Evolutionary conservation across 257 asterid genomes (phyloP), one percentile per base, ranked within the genome.

Genomic region (Solanum bulbocastanum): DNA sequence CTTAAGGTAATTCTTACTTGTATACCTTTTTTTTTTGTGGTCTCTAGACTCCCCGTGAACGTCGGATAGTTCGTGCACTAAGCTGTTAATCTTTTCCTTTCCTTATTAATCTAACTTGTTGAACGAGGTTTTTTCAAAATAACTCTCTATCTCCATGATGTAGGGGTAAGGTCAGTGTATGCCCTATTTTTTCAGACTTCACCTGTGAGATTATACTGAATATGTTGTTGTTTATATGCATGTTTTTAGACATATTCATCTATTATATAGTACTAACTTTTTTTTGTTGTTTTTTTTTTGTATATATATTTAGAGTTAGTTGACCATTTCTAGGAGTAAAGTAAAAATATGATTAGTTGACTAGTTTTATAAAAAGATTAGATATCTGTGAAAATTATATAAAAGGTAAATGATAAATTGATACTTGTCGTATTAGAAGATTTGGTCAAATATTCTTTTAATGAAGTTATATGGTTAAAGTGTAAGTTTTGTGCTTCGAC

Each of bases 1-100:
- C 89, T 95, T n/a, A 96, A 94, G 98, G 98, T 93, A 87, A 4
- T 9, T 40, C 16, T 5, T 87, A 52, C 58, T 44, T 14, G 22
- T 84, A 25, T 2, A 15, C 16, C 30, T 30, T 13, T 49, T 1
- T 30, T 46, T 16, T 52, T 18, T 37, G 39, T 84, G 33, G 83
- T 32, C 23, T 68, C 5, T 10, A n/a, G 18, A 66, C 9, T 1
- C 18, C 1, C 0, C 15, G 6, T 23, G 4, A 65, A 11, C 2
- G 8, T 5, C 4, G 2, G 18, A 65, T 65, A 3, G 18, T 25
- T 65, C 15, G 18, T 65, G 72, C 4, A 65, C 33, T 6, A 44
- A 44, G 0, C 52, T 27, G 4, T 5, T 14, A 15, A 46, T 46
- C 56, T 46, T 46, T 52, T 16, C 4, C 5, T 68, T 8, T 6